Percentiles rank a stretch among this genome's conserved stretches.
phyloP scores from a whole-genome alignment of 2,329 filamentous ascomycete species.

The Teratosphaeria epicoccoides region DNA sequence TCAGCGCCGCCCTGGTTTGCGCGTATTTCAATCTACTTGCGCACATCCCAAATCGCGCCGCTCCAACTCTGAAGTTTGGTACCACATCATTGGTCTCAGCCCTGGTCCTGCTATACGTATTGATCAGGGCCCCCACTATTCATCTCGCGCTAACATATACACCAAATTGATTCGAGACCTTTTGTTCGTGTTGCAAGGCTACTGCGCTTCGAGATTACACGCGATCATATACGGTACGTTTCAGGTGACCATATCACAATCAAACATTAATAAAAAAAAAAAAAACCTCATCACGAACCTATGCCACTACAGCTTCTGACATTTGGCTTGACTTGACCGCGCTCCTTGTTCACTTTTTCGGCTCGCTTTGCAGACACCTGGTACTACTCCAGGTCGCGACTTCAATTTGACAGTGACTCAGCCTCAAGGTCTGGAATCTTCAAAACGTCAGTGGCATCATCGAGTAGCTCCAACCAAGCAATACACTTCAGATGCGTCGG shows the following conservation, averaged over 20 bases:
- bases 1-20: not conserved
- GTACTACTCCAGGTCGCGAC: not conserved
- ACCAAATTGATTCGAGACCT: not conserved
- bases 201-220: not conserved
- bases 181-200: not conserved
- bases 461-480: not conserved
- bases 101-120: slow-evolving; percentile 1
- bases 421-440: not conserved
- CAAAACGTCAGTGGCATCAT: not conserved
- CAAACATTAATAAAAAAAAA: too few relatives aligned
- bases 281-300: not conserved
- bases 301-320: not conserved
- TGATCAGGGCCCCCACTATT: not conserved
- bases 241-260: slow-evolving; percentile 3
- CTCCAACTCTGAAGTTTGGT: not conserved
- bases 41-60: not conserved
- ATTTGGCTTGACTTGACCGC: not conserved
- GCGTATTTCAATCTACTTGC: not conserved
- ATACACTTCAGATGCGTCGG: slow-evolving; percentile 1
- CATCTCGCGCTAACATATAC: slow-evolving; percentile 1
- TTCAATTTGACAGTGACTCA: not conserved
- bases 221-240: slow-evolving; percentile 2
- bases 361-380: not conserved
- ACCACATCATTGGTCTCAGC: not conserved
- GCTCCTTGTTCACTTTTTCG: not conserved